These are phyloP conservation scores for Lyophyllum decastes DNA, from an alignment of 768 basidiomycete genomes.

Conservation along the genomic window DNA sequence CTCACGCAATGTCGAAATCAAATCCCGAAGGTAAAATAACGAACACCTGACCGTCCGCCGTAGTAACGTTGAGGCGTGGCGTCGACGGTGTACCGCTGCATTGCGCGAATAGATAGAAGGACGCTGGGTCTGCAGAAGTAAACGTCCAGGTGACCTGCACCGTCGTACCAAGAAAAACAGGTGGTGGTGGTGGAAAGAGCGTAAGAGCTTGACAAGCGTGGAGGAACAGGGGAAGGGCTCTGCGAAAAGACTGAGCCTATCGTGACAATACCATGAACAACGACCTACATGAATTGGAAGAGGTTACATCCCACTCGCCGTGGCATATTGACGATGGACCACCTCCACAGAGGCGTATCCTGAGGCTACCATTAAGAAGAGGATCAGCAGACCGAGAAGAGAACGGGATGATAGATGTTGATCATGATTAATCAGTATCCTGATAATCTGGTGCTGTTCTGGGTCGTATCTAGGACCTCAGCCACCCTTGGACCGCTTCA, in stretches of 20 bases:
- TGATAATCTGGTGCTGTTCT: too few relatives aligned
- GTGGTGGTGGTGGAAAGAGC: slow-evolving; percentile 2
- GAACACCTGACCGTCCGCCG: not conserved
- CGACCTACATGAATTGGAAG: not conserved
- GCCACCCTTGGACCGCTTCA: too few relatives aligned
- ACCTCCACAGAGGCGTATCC: too few relatives aligned
- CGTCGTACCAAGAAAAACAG: slow-evolving; percentile 6
- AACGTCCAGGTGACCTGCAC: not conserved
- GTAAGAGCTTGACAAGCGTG: not conserved
- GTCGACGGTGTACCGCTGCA: not conserved
- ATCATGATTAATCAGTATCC: too few relatives aligned
- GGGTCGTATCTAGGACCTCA: too few relatives aligned
- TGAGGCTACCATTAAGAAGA: too few relatives aligned
- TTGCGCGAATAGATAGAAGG: not conserved
- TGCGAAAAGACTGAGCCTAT: not conserved
- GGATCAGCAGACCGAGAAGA: too few relatives aligned
- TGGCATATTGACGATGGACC: too few relatives aligned
- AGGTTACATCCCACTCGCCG: not conserved
- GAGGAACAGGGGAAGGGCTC: not conserved
- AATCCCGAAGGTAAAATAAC: not conserved
- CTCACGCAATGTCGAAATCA: slow-evolving; percentile 1
- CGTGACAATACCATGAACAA: not conserved
- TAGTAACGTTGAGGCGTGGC: not conserved
- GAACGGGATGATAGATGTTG: too few relatives aligned
- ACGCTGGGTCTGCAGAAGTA: not conserved